phyloP scores from a whole-genome alignment of 768 basidiomycete genomes.

The Mycena sanguinolenta region DNA sequence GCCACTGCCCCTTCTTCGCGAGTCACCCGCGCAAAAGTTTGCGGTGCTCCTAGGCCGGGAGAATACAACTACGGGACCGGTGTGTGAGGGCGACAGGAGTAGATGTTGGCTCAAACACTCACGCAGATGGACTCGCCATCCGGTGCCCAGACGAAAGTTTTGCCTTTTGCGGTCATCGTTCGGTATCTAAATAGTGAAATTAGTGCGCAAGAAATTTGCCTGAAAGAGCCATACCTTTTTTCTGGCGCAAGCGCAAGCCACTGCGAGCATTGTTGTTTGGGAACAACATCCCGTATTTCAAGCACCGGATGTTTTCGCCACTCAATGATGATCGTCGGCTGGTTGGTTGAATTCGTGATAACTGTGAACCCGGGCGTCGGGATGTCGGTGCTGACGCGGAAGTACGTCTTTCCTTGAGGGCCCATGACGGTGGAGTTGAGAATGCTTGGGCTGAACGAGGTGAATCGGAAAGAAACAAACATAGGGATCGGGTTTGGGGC shows the following conservation, averaged over 20 bases:
- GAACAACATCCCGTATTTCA: conserved; percentile 52
- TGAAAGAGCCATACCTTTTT: conserved; percentile 46
- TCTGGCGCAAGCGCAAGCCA: too few relatives aligned
- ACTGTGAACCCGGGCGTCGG: too few relatives aligned
- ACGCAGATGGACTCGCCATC: conserved; percentile 53
- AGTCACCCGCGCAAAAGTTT: too few relatives aligned
- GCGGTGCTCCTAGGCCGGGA: too few relatives aligned
- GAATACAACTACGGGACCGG: conserved; percentile 46
- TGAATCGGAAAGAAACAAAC: too few relatives aligned
- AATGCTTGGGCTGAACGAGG: too few relatives aligned
- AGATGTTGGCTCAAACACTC: conserved; percentile 23
- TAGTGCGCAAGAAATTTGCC: not conserved
- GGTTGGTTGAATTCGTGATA: too few relatives aligned
- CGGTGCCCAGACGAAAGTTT: conserved; percentile 52
- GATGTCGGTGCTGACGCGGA: too few relatives aligned
- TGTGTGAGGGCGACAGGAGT: not conserved
- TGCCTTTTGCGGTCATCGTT: conserved; percentile 51
- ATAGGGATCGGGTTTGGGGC: conserved; percentile 21
- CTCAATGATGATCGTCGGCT: conserved; percentile 57
- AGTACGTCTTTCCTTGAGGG: too few relatives aligned
- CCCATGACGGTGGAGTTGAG: too few relatives aligned
- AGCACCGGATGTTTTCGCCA: conserved; percentile 59
- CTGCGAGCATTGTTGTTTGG: conserved; percentile 49
- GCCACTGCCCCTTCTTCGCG: too few relatives aligned
- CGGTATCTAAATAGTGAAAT: conserved; percentile 44